Base-by-base conservation (phyloP, 192 early-diverging fungal species). In the Kappamyces sp. region DNA sequence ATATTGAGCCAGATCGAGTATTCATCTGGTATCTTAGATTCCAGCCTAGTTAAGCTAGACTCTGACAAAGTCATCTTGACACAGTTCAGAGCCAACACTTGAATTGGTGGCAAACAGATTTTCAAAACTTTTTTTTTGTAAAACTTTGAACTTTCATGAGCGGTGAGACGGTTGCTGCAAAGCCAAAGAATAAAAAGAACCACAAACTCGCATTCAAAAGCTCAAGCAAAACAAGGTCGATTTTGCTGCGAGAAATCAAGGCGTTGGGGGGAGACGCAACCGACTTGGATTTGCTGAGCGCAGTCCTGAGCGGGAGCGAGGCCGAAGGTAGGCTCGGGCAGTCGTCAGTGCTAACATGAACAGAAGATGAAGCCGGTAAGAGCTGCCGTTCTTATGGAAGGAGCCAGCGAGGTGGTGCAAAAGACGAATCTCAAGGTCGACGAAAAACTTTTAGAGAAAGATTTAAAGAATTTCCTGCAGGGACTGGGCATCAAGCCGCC, bases 201-300 rank as follows among this genome's bases (percentile, higher is more conserved):
- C 43, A 12, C 12, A 45, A 45, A 45, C 43, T 45, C 12, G 12
- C 43, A 14, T n/a, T 45, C 12, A 45, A 45, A 14, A 12, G 43
- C 12, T 14, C 12, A 45, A 45, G 14, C 14, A 12, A 22, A 22
- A 22, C 60, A 34, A 39, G 51, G 42, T n/a, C 11, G 32, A 66
- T 69, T 30, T 71, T 87, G 47, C 71, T 83, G 62, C 66, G 65
- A 22, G 83, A 87, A 71, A 87, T 87, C 57, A 69, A 78, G 52
- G 73, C 71, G 52, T 65, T 87, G n/a, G 85, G 85, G 43, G 85
- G 85, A 12, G 65, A 67, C 46, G 63, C 66, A 59, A 67, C 65
- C 11, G 85, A 87, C 48, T 57, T 84, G 52, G 73, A 76, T 42
- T 65, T 84, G 62, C 65, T 87, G 5, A 60, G 65, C 9, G 83